phyloP scores from a whole-genome alignment of 2,329 filamentous ascomycete genomes.

The Amphichorda felina region DNA sequence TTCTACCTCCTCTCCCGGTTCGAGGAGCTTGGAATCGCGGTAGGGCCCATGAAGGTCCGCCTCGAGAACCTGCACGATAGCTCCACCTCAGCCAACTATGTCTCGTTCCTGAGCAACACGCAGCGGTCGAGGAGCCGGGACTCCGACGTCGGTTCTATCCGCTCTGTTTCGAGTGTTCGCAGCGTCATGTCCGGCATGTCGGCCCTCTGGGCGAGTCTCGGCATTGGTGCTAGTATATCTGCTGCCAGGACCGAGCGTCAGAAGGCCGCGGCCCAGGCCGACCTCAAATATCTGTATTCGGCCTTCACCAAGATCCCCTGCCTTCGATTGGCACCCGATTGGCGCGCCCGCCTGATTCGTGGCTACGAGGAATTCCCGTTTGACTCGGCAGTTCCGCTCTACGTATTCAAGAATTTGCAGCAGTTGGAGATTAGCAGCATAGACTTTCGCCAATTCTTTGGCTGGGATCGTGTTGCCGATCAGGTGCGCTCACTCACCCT shows the following conservation, averaged over 20 bases:
- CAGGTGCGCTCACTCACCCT: constrained; percentile 82
- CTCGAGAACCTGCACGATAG: constrained; percentile 90
- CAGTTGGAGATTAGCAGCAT: constrained; percentile 89
- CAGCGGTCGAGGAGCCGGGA: constrained; percentile 68
- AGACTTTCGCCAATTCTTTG: constrained; percentile 93
- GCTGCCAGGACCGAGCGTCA: constrained; percentile 79
- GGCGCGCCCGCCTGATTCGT: constrained; percentile 76
- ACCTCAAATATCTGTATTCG: constrained; percentile 93
- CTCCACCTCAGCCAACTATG: constrained; percentile 78
- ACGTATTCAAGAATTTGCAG: constrained; percentile 94
- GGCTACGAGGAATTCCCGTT: constrained; percentile 98
- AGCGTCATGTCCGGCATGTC: constrained; percentile 98
- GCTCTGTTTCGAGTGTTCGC: constrained; percentile 90
- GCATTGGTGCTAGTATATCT: constrained; percentile 68
- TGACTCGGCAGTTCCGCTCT: constrained; percentile 91
- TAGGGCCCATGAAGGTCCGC: constrained; percentile 92
- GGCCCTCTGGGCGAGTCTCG: constrained; percentile 79
- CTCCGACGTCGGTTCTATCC: constrained; percentile 81
- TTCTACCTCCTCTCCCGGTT: constrained; percentile 95
- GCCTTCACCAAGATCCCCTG: constrained; percentile 98
- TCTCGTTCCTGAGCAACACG: constrained; percentile 76
- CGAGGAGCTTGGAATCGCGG: constrained; percentile 79
- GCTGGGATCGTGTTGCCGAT: constrained; percentile 90
- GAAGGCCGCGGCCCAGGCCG: constrained; percentile 72
- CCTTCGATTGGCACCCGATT: constrained; percentile 81